Conservation (phyloP, 1,284 basidiomycete species). For the Trichosporon faecale region DNA sequence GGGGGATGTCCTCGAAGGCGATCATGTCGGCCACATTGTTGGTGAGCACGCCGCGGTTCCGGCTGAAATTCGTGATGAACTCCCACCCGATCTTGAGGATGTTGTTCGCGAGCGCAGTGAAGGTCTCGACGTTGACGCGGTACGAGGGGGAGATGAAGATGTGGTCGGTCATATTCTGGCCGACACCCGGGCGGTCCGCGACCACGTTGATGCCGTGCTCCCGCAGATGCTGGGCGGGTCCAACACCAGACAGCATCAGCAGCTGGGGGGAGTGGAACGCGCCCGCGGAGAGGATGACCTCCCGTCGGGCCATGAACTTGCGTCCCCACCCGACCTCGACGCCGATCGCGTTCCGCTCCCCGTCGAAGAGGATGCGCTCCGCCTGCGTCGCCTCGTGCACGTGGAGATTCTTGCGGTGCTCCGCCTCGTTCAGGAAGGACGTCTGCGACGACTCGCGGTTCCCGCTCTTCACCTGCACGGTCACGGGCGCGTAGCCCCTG, state of each 20-base stretch:
- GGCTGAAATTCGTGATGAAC: not conserved
- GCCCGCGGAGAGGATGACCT: conserved; percentile 18
- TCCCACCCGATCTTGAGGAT: not conserved
- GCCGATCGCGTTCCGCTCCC: not conserved
- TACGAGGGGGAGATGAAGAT: conserved; percentile 16
- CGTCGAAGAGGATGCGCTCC: conserved; percentile 8
- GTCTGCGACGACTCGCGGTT: conserved; percentile 14
- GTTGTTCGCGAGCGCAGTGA: conserved; percentile 1
- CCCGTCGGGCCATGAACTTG: conserved; percentile 4
- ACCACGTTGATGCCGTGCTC: conserved; percentile 19
- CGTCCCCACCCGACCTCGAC: not conserved
- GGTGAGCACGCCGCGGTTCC: conserved; percentile 5
- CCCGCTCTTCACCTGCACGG: not conserved
- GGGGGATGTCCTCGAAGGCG: conserved; percentile 1
- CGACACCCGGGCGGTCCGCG: conserved; percentile 23
- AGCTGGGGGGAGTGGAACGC: conserved; percentile 17
- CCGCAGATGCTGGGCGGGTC: not conserved
- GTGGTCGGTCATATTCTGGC: conserved; percentile 32
- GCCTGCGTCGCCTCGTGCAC: not conserved
- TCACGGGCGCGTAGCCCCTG: not conserved
- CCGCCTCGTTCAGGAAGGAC: not conserved
- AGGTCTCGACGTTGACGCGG: conserved; percentile 12
- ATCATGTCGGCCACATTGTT: conserved; percentile 4
- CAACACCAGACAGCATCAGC: conserved; percentile 16
- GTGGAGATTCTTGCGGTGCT: not conserved